Base-by-base conservation (phyloP, 2,329 filamentous ascomycete genomes). In the Xylaria sp. region DNA sequence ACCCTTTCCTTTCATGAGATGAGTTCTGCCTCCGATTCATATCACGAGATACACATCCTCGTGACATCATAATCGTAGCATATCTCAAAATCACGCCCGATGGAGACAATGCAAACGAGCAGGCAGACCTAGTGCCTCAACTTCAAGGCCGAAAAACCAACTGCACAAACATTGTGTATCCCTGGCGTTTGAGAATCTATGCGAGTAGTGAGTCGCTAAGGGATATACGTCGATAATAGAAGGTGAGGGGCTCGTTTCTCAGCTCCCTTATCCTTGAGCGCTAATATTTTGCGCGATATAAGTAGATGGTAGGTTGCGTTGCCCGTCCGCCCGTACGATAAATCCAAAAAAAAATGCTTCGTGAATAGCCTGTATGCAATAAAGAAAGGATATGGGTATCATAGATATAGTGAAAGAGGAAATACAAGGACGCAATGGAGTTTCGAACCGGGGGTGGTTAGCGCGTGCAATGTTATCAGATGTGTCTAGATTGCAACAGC, bases 371-470 rank as follows among this genome's bases (percentile, higher is more conserved):
- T 67, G 51, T 63, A 60, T 58, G 66, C 64, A 55, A 65, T 58
- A 69, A 69, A 60, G 53, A 67, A 73, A 71, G 63, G 56, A 68
- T 61, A 57, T 64, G 69, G 72, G 72, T 73, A 73, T 73, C 72
- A 73, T 70, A 72, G 55, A 72, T 68, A 61, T 55, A 60, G 70
- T 60, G 51, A 66, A 67, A 69, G 67, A 61, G 51, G 49, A 60
- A 64, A 62, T 48, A 55, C 29, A 55, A 58, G 35, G 37, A 63
- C 25, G 48, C 43, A 60, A 61, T 59, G 61, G 49, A 60, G 37
- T 55, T 54, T 55, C 33, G 44, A 54, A 61, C n/a, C n/a, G n/a
- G n/a, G 35, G 19, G 35, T 19, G 46, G 54, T 47, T 9, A 3
- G 41, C 9, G 17, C 43, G 43, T 15, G 53, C 44, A 35, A 27